Conservation (phyloP, 345 rosid genomes). For the Nephelium lappaceum region DNA sequence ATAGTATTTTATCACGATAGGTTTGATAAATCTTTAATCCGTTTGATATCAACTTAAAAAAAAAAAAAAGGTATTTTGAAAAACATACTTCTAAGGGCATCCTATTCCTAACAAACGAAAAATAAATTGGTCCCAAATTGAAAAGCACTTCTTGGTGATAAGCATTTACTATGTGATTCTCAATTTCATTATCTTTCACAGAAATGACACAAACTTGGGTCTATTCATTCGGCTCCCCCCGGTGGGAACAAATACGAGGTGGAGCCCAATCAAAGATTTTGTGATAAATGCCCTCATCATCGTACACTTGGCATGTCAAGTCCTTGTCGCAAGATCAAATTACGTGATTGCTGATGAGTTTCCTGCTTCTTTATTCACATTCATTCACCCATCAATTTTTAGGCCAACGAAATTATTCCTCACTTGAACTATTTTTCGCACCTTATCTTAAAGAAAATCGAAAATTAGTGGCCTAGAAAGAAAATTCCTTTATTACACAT, state of each 20-base stretch:
- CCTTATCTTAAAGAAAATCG: not conserved
- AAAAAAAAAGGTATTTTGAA: too few relatives aligned
- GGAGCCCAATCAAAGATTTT: not conserved
- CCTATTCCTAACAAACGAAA: not conserved
- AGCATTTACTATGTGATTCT: not conserved
- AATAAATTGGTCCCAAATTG: conserved; percentile 5
- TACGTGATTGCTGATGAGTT: not conserved
- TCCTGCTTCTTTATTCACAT: not conserved
- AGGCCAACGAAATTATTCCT: not conserved
- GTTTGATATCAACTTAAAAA: too few relatives aligned
- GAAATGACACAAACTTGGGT: not conserved
- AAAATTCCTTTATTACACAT: not conserved
- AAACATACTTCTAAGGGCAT: too few relatives aligned
- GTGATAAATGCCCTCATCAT: not conserved
- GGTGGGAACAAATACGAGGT: not conserved
- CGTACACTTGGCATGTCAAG: not conserved
- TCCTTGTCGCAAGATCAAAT: not conserved
- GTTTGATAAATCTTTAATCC: too few relatives aligned
- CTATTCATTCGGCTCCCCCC: conserved; percentile 6
- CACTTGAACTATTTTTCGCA: not conserved
- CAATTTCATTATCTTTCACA: not conserved
- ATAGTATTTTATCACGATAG: too few relatives aligned
- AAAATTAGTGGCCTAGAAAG: not conserved
- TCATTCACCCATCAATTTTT: not conserved
- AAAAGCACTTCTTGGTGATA: not conserved